A percentile compares a stretch with the other conserved stretches of the same genome.
phyloP scores from a whole-genome alignment of 306 rosid species.

The Vigna mungo region DNA sequence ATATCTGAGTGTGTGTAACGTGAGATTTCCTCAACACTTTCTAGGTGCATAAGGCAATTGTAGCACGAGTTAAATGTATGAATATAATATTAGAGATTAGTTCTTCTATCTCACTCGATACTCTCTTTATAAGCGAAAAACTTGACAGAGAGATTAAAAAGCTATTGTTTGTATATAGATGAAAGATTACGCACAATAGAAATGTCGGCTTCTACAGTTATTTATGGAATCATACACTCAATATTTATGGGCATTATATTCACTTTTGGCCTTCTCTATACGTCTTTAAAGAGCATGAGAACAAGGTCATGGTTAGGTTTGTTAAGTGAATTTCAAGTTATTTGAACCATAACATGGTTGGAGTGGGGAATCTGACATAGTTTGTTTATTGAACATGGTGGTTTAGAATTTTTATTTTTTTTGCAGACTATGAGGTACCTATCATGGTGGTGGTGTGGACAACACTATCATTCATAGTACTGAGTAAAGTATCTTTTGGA shows the following conservation, averaged over 20 bases:
- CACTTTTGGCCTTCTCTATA: constrained; percentile 73
- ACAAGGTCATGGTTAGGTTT: constrained; percentile 92
- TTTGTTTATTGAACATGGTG: constrained; percentile 61
- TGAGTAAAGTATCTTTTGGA: constrained; percentile 67
- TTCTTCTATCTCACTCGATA: background rate
- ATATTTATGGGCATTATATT: constrained; percentile 72
- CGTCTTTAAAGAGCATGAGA: constrained; percentile 75
- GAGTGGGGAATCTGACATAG: background rate
- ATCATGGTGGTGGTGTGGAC: constrained; percentile 83
- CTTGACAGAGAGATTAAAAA: constrained; percentile 23
- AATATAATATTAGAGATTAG: background rate
- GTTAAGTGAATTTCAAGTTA: constrained; percentile 31
- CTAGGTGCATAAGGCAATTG: too few species aligned
- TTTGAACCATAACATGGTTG: background rate
- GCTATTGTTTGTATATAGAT: constrained; percentile 52
- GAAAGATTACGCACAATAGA: constrained; percentile 90
- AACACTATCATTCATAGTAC: constrained; percentile 63
- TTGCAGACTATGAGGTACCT: constrained; percentile 92
- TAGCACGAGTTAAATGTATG: background rate
- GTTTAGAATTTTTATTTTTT: constrained; percentile 69
- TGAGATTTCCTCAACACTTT: too few species aligned
- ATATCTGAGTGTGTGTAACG: too few species aligned
- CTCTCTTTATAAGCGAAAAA: background rate
- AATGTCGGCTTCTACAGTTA: constrained; percentile 82
- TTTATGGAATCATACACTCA: constrained; percentile 91